These are phyloP conservation scores for Cryphonectria naterciae DNA, from an alignment of 2,329 filamentous ascomycete species.

Conservation along the genomic window DNA sequence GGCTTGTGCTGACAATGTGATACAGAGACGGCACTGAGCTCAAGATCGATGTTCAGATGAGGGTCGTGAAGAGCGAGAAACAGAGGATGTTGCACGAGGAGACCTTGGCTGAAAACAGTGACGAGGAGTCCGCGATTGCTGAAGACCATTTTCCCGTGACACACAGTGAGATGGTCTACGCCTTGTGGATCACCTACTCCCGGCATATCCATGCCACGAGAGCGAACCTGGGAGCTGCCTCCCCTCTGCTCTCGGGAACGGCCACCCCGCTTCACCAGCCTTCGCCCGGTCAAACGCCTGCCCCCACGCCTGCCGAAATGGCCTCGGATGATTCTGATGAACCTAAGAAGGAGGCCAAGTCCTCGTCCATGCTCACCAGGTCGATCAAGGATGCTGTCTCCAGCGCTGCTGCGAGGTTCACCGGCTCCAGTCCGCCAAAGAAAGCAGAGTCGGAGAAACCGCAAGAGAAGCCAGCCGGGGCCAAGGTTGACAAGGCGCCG, in stretches of 20 bases:
- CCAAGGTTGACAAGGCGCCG: conserved; percentile 41
- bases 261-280: conserved; percentile 78
- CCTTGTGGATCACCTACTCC: conserved; percentile 96
- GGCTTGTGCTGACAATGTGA: background rate
- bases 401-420: conserved; percentile 58
- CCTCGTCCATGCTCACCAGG: conserved; percentile 55
- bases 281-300: conserved; percentile 69
- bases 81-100: conserved; percentile 63
- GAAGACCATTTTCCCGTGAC: conserved; percentile 52
- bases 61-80: conserved; percentile 89
- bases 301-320: conserved; percentile 61
- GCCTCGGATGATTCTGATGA: conserved; percentile 56
- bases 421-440: conserved; percentile 39
- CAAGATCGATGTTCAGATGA: conserved; percentile 94
- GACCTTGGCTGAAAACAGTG: conserved; percentile 65
- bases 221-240: conserved; percentile 61
- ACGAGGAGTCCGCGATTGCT: conserved; percentile 51
- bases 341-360: conserved; percentile 46
- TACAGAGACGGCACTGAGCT: conserved; percentile 92
- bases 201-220: conserved; percentile 82
- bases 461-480: conserved; percentile 11
- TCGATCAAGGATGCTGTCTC: conserved; percentile 62
- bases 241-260: conserved; percentile 65
- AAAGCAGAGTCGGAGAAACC: conserved; percentile 34
- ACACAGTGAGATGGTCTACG: conserved; percentile 82